Base-by-base conservation (phyloP, 768 basidiomycete genomes). In the Cantharellus cinnabarinus region DNA sequence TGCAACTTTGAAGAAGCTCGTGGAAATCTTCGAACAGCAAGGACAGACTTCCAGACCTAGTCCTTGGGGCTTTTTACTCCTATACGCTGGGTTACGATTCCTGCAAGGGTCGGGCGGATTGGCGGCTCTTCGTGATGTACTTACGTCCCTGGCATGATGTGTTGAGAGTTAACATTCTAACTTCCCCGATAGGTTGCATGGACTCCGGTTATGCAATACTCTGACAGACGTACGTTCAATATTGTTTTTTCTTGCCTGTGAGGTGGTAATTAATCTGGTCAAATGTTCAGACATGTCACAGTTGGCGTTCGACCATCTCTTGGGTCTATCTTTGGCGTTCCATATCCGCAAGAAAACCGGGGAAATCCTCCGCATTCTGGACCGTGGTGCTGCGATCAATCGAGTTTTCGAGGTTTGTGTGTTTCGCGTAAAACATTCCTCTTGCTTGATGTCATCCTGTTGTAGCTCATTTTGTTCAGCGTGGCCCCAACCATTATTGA, bases 131-230 rank as follows among this genome's bases (percentile, higher is more conserved):
- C 78, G 78, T 51, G 78, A 81, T 67, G 76, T 76, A 69, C 38
- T 71, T 65, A 35, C 55, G 5, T 41, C 35, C 41, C 52, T 64
- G 4, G 34, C 70, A 70, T 63, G 71, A 38, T 29, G 4, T 15
- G 2, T 54, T 37, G 14, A 10, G 7, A 7, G 52, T 10, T 37
- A 10, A 37, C 10, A 14, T 10, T 37, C 7, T 37, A 10, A 10
- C 52, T 37, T 10, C 1, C 35, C 1, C 38, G 7, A 57, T 58
- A 83, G 79, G 72, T 77, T 39, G 73, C 89, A 2, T 93, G 89
- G 85, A 77, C 83, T 2, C 87, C 89, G 1, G 84, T 98, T 50
- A 85, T 89, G 78, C 88, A 89, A 69, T 86, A 81, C 67, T 87
- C 85, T 0, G 88, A 93, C 66, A 72, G 82, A 65, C 78, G 79